These are phyloP conservation scores for Beauveria brongniartii DNA, from an alignment of 2,329 filamentous ascomycete genomes.

Conservation along the genomic window DNA sequence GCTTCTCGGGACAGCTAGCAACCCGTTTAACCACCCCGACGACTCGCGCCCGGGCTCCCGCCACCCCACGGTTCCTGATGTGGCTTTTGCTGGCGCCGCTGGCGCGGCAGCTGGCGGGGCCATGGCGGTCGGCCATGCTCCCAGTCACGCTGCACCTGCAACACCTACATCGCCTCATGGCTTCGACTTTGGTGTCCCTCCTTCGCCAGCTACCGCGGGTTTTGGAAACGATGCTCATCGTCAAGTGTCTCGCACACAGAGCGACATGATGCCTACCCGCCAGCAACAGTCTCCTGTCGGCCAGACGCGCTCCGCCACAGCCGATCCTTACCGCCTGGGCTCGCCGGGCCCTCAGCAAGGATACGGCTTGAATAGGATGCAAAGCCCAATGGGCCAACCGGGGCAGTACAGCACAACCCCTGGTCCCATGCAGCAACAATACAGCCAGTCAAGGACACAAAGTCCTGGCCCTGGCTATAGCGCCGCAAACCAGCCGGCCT, in stretches of 20 bases:
- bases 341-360: slow-evolving; percentile 13
- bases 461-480: slow-evolving; percentile 8
- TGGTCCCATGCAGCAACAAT: slow-evolving; percentile 7
- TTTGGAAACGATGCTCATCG: background rate
- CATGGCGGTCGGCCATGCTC: background rate
- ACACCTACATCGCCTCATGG: slow-evolving; percentile 7
- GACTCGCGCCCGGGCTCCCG: slow-evolving; percentile 6
- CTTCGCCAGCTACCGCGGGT: background rate
- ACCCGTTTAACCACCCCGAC: slow-evolving; percentile 7
- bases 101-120: background rate
- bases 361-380: slow-evolving; percentile 12
- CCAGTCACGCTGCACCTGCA: background rate
- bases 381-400: slow-evolving; percentile 10
- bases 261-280: background rate
- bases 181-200: slow-evolving; percentile 11
- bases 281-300: background rate
- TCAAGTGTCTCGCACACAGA: slow-evolving; percentile 10
- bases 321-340: slow-evolving; percentile 11
- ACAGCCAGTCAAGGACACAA: slow-evolving; percentile 6
- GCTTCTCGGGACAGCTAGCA: slow-evolving; percentile 5
- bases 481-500: slow-evolving; percentile 1
- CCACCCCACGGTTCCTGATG: background rate
- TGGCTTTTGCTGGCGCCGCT: background rate
- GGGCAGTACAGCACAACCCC: slow-evolving; percentile 7
- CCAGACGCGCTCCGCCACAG: slow-evolving; percentile 4